Evolutionary conservation across 164 flowering plant genomes (phyloP), one percentile per base, ranked within the genome.

Genomic region (Piper longum): DNA sequence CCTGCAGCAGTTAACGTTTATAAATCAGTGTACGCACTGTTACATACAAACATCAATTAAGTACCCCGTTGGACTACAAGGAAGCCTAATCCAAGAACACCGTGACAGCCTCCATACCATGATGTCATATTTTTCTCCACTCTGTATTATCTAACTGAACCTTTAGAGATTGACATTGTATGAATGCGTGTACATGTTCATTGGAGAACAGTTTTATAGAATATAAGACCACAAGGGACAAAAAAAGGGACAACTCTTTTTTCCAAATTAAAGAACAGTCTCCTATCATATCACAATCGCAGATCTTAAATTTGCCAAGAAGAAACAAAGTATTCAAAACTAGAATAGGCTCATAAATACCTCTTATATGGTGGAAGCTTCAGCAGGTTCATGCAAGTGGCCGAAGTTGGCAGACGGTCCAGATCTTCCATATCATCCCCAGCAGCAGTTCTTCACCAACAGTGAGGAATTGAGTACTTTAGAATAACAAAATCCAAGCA

Each of bases 321-420:
- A 26, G 36, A 26, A 26, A 26, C 16, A 19, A n/a, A 41, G 54
- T 16, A 65, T 7, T 14, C 36, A 57, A 12, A 43, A 16, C 57
- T 17, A 18, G 45, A 5, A 3, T n/a, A 65, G 18, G 6, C 17
- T 7, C 16, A 51, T 16, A 67, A 80, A 65, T 56, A 93, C 98
- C 92, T 95, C 79, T 78, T 74, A 62, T 95, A 91, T 14, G 99
- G 99, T 54, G 99, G 99, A 71, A 95, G 93, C 84, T 95, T 95
- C 41, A 95, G 76, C 74, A 95, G 96, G 78, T 95, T 95, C 97
- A 95, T 95, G 71, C 97, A 95, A 65, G 99, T 95, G 41, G 99
- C 96, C 42, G 99, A 81, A 39, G 99, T 95, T 45, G 99, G 99
- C 68, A 95, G 74, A 8, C 99, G 79, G 41, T 87, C 95, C 44